Evolutionary conservation across 192 early-diverging fungal genomes (phyloP).

Genomic region (Podila clonocystis): DNA sequence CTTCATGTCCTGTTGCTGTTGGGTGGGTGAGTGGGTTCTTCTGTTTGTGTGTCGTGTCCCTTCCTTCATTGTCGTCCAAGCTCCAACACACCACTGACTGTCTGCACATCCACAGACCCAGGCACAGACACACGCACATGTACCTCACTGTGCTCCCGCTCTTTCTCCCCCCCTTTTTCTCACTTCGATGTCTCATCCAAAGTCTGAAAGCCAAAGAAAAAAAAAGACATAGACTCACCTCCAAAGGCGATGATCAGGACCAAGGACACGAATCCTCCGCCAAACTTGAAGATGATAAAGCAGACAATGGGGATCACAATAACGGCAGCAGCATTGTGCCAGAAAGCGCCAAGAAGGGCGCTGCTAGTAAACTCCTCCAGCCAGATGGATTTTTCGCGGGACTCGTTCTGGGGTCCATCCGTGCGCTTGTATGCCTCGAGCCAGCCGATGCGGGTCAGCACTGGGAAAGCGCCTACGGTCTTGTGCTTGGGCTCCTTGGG

Average conservation of each 20-base stretch:
- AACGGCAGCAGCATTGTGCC: slow-evolving; percentile 41
- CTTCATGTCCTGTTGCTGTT: no score
- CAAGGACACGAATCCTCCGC: slow-evolving; percentile 44
- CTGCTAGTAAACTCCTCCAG: slow-evolving; percentile 51
- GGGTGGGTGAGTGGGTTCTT: no score
- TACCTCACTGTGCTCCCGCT: no score
- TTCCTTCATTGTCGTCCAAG: no score
- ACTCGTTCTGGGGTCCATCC: slow-evolving; percentile 41
- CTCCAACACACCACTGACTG: no score
- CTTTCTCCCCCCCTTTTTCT: slow-evolving; percentile 2
- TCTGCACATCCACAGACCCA: no score
- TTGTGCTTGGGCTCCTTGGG: slow-evolving; percentile 17
- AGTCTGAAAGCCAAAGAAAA: not conserved
- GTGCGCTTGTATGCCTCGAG: slow-evolving; percentile 41
- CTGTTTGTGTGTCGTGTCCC: no score
- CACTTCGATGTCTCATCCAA: not conserved
- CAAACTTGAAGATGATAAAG: slow-evolving; percentile 35
- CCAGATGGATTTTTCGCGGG: slow-evolving; percentile 50
- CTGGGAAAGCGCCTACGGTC: slow-evolving; percentile 31
- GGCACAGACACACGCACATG: no score
- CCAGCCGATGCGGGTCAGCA: slow-evolving; percentile 35
- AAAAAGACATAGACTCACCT: slow-evolving; percentile 6
- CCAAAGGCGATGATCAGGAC: slow-evolving; percentile 49
- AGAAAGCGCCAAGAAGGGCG: slow-evolving; percentile 44
- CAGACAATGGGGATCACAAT: slow-evolving; percentile 35